Evolutionary conservation across 345 rosid genomes (phyloP).

Genomic region (Theobroma cacao): DNA sequence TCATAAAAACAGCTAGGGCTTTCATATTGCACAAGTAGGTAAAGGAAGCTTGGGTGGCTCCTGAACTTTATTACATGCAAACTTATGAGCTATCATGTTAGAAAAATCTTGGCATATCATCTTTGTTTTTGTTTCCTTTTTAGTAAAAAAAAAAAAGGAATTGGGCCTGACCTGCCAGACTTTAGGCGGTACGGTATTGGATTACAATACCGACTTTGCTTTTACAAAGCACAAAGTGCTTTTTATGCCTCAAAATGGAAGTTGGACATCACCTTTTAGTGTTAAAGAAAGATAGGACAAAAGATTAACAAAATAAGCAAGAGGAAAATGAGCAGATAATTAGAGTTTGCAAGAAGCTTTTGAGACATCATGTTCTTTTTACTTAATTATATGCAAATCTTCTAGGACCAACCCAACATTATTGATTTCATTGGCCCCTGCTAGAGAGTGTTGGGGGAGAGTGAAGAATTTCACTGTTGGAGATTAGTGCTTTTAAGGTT

Average conservation of each 20-base stretch:
- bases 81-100: neutral
- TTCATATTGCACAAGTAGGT: too few relatives aligned
- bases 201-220: constrained; percentile 8
- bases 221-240: constrained; percentile 28
- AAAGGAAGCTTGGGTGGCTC: too few relatives aligned
- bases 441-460: neutral
- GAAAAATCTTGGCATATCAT: neutral
- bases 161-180: constrained; percentile 12
- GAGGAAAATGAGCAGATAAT: constrained; percentile 8
- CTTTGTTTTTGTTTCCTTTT: too few relatives aligned
- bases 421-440: neutral
- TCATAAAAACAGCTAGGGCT: too few relatives aligned
- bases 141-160: neutral
- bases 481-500: neutral
- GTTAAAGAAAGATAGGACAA: constrained; percentile 9
- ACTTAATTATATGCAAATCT: neutral
- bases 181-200: constrained; percentile 11
- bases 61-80: neutral
- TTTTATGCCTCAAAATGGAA: constrained; percentile 28
- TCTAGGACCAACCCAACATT: constrained; percentile 9
- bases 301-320: constrained; percentile 26
- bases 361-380: constrained; percentile 6
- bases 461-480: neutral
- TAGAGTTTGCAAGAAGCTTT: constrained; percentile 18
- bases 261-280: constrained; percentile 16